Evolutionary conservation across 2,329 filamentous ascomycete species (phyloP), one percentile per base, ranked within the genome.

Genomic region (Aspergillus sp.): DNA sequence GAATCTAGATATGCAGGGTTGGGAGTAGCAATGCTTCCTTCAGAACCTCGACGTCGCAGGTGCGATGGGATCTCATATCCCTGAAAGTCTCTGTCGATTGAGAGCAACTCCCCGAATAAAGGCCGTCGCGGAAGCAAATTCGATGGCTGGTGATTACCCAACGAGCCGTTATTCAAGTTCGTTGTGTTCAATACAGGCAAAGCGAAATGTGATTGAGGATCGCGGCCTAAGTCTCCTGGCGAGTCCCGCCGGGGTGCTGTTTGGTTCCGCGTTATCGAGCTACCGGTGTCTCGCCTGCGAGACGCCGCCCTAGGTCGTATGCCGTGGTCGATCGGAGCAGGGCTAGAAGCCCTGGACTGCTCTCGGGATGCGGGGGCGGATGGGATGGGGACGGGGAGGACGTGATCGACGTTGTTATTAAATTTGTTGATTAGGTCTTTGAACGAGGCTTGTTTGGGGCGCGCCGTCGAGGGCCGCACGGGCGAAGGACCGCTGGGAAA

Each of bases 351-450:
- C 56, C 70, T 69, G 41, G 74, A 74, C n/a, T 67, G 62, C n/a
- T 68, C 62, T 26, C 67, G 65, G 2, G 75, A 73, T 36, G 67
- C 59, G n/a, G 71, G 65, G 18, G 64, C 59, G 34, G 71, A 68
- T 26, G 68, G 63, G 22, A 67, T 67, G 8, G 78, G 78, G 13
- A 78, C 57, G 4, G 78, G 78, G 22, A 73, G 75, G 48, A 76
- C 65, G 59, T 77, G 73, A 60, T 80, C 78, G 34, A 68, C 78
- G 64, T 81, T 85, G 68, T 87, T 85, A 72, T 93, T 89, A 75
- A 93, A 95, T 54, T 84, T 87, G 73, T 88, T 90, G 67, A 90
- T 87, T 61, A 95, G 80, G 69, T 95, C 90, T 75, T 88, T 91
- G 64, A 95, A 89, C 59, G 88, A 93, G n/a, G 86, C 81, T 63